These are phyloP conservation scores for Oxytropis ochrocephala DNA, from an alignment of 306 rosid species.

Conservation along the genomic window DNA sequence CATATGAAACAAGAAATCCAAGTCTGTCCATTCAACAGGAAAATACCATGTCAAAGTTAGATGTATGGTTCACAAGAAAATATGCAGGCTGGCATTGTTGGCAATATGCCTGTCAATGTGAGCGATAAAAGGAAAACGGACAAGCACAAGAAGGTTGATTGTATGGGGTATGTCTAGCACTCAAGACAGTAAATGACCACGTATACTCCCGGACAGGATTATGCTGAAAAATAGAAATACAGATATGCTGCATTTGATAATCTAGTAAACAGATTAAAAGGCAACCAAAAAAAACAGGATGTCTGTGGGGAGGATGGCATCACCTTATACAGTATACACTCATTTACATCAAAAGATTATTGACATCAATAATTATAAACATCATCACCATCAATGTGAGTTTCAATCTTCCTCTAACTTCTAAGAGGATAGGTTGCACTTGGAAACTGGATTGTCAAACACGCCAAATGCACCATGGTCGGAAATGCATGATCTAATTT, in stretches of 20 bases:
- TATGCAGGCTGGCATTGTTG: neutral
- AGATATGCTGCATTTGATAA: neutral
- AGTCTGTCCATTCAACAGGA: slow-evolving; percentile 49
- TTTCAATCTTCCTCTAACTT: neutral
- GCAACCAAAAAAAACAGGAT: neutral
- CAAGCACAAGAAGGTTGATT: neutral
- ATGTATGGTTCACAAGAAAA: neutral
- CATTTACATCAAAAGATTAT: neutral
- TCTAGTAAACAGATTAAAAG: neutral
- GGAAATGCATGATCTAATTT: neutral
- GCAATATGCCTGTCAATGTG: neutral
- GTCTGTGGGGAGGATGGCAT: neutral
- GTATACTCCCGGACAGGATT: neutral
- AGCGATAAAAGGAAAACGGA: neutral
- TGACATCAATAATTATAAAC: neutral
- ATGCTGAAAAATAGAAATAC: neutral
- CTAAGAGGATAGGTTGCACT: neutral
- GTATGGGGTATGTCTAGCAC: neutral
- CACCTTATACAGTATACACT: neutral
- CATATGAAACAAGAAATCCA: slow-evolving; percentile 99
- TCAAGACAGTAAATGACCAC: neutral
- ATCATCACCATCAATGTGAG: slow-evolving; percentile 1
- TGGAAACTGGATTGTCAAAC: neutral
- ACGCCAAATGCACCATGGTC: neutral
- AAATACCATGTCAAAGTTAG: slow-evolving; percentile 23